Percentiles rank a stretch among this genome's conserved stretches.
Evolutionary conservation across 768 basidiomycete genomes (phyloP).

Genomic region (Lactarius pseudohatsudake): DNA sequence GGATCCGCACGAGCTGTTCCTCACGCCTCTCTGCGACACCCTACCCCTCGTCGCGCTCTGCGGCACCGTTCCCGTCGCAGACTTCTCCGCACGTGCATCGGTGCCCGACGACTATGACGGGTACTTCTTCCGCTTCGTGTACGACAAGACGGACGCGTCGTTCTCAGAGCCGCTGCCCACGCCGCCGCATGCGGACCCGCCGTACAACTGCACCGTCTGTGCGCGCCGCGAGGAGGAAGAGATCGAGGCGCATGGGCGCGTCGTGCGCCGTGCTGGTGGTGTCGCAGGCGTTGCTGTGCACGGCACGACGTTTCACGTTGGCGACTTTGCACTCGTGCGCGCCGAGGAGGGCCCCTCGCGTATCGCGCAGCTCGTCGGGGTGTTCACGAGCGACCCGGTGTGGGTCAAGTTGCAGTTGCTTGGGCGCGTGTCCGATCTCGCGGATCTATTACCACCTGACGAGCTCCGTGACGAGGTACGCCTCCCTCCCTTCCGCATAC

Average conservation of each 20-base stretch:
- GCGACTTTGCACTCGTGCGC: slow-evolving; percentile 60
- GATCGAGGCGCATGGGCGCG: slow-evolving; percentile 33
- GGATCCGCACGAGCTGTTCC: slow-evolving; percentile 63
- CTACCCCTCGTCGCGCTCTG: slow-evolving; percentile 43
- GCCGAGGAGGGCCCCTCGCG: slow-evolving; percentile 49
- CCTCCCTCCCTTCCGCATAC: not conserved
- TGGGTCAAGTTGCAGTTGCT: slow-evolving; percentile 38
- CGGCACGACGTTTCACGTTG: slow-evolving; percentile 53
- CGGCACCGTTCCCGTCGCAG: slow-evolving; percentile 47
- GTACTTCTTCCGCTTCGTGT: slow-evolving; percentile 39
- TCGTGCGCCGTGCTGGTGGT: slow-evolving; percentile 28
- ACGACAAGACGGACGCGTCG: slow-evolving; percentile 46
- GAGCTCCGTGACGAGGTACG: slow-evolving; percentile 59
- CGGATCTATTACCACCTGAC: slow-evolving; percentile 40
- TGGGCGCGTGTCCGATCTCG: slow-evolving; percentile 48
- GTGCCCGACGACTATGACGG: slow-evolving; percentile 21
- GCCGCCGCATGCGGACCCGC: slow-evolving; percentile 37
- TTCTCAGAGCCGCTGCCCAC: slow-evolving; percentile 44
- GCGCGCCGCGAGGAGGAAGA: slow-evolving; percentile 36
- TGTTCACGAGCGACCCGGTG: slow-evolving; percentile 32
- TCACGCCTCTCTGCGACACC: slow-evolving; percentile 54
- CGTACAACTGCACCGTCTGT: slow-evolving; percentile 58
- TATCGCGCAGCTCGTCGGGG: slow-evolving; percentile 51
- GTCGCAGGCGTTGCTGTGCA: slow-evolving; percentile 46
- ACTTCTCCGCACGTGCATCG: slow-evolving; percentile 19